Conservation (phyloP, 495 filamentous ascomycete genomes). For the Saxophila tyrrhenica region DNA sequence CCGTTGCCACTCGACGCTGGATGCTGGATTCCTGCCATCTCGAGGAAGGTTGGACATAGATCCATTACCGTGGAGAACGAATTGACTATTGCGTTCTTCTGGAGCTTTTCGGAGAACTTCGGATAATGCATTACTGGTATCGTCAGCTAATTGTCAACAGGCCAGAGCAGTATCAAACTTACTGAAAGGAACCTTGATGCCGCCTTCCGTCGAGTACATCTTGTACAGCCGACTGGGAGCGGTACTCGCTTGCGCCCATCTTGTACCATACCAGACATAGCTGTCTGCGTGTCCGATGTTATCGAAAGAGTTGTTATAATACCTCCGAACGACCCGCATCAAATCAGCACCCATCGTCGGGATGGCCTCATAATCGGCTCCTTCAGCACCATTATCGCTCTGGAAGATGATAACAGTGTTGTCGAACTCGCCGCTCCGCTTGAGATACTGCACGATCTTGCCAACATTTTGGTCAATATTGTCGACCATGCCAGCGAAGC, state of each 20-base stretch:
- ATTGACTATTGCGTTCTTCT: conserved; percentile 30
- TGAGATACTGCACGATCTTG: conserved; percentile 40
- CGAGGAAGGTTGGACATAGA: too few relatives aligned
- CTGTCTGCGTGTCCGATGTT: conserved; percentile 47
- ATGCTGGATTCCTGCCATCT: too few relatives aligned
- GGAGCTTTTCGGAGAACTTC: neutral
- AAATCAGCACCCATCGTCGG: conserved; percentile 37
- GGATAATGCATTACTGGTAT: neutral
- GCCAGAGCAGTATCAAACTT: neutral
- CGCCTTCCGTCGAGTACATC: conserved; percentile 47
- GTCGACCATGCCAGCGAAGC: conserved; percentile 50
- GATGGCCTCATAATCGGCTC: conserved; percentile 42
- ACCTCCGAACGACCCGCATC: conserved; percentile 41
- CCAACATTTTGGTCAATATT: conserved; percentile 46
- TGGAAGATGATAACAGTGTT: conserved; percentile 51
- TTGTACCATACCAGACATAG: conserved; percentile 51
- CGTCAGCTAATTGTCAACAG: neutral
- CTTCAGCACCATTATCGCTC: conserved; percentile 50
- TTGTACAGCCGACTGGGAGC: conserved; percentile 47
- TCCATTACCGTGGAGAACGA: conserved; percentile 18
- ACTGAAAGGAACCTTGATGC: conserved; percentile 43
- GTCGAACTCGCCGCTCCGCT: conserved; percentile 42
- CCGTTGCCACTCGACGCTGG: too few relatives aligned
- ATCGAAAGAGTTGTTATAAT: conserved; percentile 46
- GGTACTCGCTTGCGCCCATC: conserved; percentile 50